Evolutionary conservation across 2,329 filamentous ascomycete genomes (phyloP), one percentile per base, ranked within the genome.

Genomic region (Penicillium sp.): DNA sequence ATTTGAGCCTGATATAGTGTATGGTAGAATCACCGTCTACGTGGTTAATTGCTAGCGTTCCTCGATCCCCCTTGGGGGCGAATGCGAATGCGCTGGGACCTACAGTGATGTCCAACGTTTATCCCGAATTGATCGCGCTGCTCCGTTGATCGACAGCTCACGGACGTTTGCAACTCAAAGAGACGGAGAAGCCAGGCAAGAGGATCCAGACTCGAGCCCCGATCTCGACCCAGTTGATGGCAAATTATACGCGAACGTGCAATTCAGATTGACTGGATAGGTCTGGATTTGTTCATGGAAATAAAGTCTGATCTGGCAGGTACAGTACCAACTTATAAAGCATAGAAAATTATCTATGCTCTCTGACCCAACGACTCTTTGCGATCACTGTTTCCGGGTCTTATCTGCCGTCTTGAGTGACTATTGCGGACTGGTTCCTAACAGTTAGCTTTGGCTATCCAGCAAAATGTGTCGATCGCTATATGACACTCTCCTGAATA

Each of bases 1-100:
- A 8, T 55, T 62, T 63, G 60, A 70, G 69, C 66, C 53, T 66
- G 64, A 60, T 43, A 5, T 28, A 22, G 15, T 1, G 61, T 43
- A 5, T 28, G 38, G 14, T 1, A 47, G 15, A 34, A 10, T 17
- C 34, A 17, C 15, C 4, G 3, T 31, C 8, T 31, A 5, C 31
- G 31, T 3, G 31, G 31, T 10, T 31, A 31, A 31, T 8, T 31
- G 8, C 31, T 31, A 25, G n/a, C 2, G 35, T 11, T 37, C 2
- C 2, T 15, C 15, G 38, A 49, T 17, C n/a, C 37, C 17, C 17
- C 38, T 37, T 20, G 17, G 8, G 17, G 47, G 34, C 57, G 37
- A 62, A 60, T 62, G 37, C 48, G 60, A 62, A 62, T 62, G 49
- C 17, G 49, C 60, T 28, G 25, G 25, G 25, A 28, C 25, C 25